Evolutionary conservation across 352 stramenopile genomes (phyloP), one percentile per base, ranked within the genome.

Genomic region (Globisporangium nodosum): DNA sequence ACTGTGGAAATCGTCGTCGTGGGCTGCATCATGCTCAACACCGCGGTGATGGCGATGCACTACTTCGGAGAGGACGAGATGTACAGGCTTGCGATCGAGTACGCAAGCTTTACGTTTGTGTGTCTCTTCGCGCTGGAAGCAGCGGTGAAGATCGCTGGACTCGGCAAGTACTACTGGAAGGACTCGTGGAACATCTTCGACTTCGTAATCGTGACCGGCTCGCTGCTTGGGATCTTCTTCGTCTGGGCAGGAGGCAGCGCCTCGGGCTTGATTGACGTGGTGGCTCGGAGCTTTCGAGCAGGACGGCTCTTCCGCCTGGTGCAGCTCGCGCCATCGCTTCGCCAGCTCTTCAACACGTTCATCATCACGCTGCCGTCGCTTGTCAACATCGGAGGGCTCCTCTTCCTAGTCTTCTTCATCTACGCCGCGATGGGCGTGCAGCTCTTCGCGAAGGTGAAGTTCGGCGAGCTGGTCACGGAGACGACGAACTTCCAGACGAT

Each of bases 321-420:
- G 16, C 75, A 94, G 24, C 78, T 78, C 3, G 75, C 87, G 5
- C 78, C 90, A 45, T 83, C 73, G 1, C 71, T 98, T 30, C 76
- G 83, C 2, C 79, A 94, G 59, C 69, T 96, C 20, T 89, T 96
- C 61, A 92, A 96, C 55, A 96, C 91, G 5, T 73, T 98, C 35
- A 40, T 97, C 13, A 76, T 83, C 21, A 90, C 85, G 18, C 52
- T 98, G 37, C 91, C 90, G 27, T 88, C 78, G 2, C 81, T 96
- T 27, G 77, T 76, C 20, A 97, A 96, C 65, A 95, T 98, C 40
- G 87, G 77, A 8, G 75, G 72, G 11, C 64, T 98, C 4, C 65
- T 98, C 9, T 85, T 95, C 21, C 62, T 98, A 4, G 60, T 98
- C 4, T 91, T 97, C 60, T 97, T 97, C 63, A 96, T 98, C 61